These are phyloP conservation scores for Cryptococcus floricola DNA, from an alignment of 1,284 basidiomycete species.

Conservation along the genomic window DNA sequence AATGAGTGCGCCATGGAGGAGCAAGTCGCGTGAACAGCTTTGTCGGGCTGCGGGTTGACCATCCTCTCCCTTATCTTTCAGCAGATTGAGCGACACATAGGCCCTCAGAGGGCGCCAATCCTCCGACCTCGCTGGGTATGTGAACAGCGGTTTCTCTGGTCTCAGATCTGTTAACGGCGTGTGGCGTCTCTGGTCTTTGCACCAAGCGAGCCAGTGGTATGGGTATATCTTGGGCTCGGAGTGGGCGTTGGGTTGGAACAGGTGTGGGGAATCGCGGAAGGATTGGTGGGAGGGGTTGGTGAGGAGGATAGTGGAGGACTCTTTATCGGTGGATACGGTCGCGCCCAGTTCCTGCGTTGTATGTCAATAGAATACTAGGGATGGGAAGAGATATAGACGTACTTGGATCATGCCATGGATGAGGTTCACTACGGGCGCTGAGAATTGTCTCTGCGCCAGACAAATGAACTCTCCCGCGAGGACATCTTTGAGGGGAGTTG, in stretches of 20 bases:
- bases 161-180: conserved; percentile 16
- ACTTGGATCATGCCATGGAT: conserved; percentile 6
- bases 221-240: conserved; percentile 2
- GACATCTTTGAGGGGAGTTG: too few species aligned
- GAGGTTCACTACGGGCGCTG: neutral
- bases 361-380: neutral
- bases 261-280: too few species aligned
- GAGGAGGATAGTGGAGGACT: conserved; percentile 16
- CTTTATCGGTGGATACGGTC: neutral
- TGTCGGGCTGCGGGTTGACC: conserved; percentile 11
- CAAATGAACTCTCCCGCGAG: neutral
- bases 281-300: conserved; percentile 18
- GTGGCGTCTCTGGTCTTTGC: conserved; percentile 4
- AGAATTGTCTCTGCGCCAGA: conserved; percentile 12
- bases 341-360: conserved; percentile 13
- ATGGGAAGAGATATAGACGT: neutral
- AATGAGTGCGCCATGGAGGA: conserved; percentile 25
- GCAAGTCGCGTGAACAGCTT: conserved; percentile 9
- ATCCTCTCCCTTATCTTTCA: conserved; percentile 12
- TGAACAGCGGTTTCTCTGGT: conserved; percentile 15
- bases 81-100: conserved; percentile 38
- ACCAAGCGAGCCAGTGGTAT: conserved; percentile 38
- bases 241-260: neutral
- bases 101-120: conserved; percentile 23
- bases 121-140: conserved; percentile 10